Evolutionary conservation across 768 basidiomycete species (phyloP).

Genomic region (Scleroderma bovista): DNA sequence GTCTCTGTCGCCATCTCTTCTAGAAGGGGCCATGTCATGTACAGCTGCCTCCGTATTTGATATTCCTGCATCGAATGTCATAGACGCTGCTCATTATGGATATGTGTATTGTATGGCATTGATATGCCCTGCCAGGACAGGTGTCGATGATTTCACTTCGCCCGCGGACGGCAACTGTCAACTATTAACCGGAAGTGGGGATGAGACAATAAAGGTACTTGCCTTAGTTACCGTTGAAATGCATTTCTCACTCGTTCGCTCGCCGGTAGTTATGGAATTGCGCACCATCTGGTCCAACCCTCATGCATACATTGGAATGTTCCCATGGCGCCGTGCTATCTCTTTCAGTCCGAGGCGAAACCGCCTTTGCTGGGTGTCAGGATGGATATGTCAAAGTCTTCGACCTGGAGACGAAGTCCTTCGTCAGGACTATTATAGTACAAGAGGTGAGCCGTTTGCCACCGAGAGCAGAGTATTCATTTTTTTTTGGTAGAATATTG

Average conservation of each 20-base stretch:
- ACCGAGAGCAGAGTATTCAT: not conserved
- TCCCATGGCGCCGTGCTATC: slow-evolving; percentile 79
- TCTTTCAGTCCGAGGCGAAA: slow-evolving; percentile 66
- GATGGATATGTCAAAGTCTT: slow-evolving; percentile 89
- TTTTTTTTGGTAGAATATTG: slow-evolving; percentile 49
- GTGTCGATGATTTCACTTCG: slow-evolving; percentile 25
- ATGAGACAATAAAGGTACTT: slow-evolving; percentile 79
- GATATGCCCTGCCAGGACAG: slow-evolving; percentile 35
- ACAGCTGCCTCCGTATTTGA: slow-evolving; percentile 31
- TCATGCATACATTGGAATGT: slow-evolving; percentile 65
- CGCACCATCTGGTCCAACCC: slow-evolving; percentile 36
- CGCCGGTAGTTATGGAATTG: slow-evolving; percentile 61
- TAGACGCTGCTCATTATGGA: slow-evolving; percentile 90
- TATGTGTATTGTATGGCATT: slow-evolving; percentile 84
- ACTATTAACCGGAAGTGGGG: slow-evolving; percentile 84
- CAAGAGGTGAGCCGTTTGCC: slow-evolving; percentile 53
- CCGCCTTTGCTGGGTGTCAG: slow-evolving; percentile 90
- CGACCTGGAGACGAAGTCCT: slow-evolving; percentile 84
- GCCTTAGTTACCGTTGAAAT: not conserved
- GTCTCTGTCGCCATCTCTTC: slow-evolving; percentile 25
- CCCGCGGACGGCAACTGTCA: slow-evolving; percentile 30
- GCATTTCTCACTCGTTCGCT: not conserved
- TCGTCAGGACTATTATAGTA: slow-evolving; percentile 82
- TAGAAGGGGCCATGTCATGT: slow-evolving; percentile 24
- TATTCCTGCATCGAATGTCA: slow-evolving; percentile 64